A percentile compares a stretch with the other conserved stretches of the same genome.
Conservation (phyloP, 768 basidiomycete species). For the Pulveroboletus sp. region DNA sequence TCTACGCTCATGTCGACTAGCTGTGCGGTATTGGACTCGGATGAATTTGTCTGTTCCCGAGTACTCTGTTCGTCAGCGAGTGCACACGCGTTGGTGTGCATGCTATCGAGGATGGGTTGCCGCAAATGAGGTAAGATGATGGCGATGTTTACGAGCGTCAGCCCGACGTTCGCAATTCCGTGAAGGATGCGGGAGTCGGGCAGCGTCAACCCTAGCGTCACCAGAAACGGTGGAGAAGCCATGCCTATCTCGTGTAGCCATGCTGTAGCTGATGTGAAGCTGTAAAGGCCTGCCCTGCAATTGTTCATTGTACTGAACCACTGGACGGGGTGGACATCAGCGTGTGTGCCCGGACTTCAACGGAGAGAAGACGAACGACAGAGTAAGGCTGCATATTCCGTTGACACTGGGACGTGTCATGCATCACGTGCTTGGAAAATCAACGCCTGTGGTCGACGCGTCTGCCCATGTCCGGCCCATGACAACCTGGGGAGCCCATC, state of each 20-base stretch:
- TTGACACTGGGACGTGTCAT: neutral
- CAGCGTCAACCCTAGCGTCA: conserved; percentile 21
- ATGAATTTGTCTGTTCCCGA: neutral
- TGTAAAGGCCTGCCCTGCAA: conserved; percentile 27
- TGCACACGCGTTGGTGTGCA: neutral
- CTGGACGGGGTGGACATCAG: conserved; percentile 2
- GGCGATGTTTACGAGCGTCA: conserved; percentile 24
- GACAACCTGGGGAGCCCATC: no score
- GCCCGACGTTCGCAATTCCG: conserved; percentile 22
- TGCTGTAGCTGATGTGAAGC: conserved; percentile 16
- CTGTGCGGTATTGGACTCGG: neutral
- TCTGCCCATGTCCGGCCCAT: no score
- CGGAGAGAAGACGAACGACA: neutral
- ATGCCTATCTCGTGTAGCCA: conserved; percentile 20
- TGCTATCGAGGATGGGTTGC: conserved; percentile 16
- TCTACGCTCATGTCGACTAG: neutral
- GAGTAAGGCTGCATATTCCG: conserved; percentile 1
- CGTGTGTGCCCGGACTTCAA: neutral
- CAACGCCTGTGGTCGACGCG: neutral
- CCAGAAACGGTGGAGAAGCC: conserved; percentile 24
- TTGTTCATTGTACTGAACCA: conserved; percentile 17
- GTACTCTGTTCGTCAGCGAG: neutral
- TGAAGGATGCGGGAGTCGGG: conserved; percentile 25
- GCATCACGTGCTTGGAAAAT: conserved; percentile 22
- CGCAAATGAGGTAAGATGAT: conserved; percentile 21